Conservation (phyloP, 2,329 filamentous ascomycete genomes). For the Colletotrichum godetiae region DNA sequence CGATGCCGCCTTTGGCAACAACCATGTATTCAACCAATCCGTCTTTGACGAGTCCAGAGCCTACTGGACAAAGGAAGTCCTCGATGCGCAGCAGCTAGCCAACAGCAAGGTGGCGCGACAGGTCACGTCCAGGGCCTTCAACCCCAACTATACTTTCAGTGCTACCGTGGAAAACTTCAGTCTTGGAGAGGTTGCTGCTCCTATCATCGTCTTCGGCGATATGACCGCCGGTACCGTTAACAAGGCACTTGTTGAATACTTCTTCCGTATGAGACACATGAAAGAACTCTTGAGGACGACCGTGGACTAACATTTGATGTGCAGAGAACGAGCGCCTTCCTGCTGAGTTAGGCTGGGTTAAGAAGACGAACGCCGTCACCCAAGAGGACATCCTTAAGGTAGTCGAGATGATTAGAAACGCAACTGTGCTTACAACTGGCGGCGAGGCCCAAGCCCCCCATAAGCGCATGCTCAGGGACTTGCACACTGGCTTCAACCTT, state of each 20-base stretch:
- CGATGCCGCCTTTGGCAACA: conserved; percentile 62
- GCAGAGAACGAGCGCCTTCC: conserved; percentile 32
- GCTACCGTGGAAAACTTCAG: conserved; percentile 55
- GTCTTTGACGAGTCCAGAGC: conserved; percentile 57
- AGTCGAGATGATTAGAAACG: conserved; percentile 19
- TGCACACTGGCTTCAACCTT: conserved; percentile 12
- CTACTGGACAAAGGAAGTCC: conserved; percentile 57
- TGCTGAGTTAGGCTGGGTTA: conserved; percentile 28
- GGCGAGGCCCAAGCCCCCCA: background rate
- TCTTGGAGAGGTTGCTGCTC: conserved; percentile 61
- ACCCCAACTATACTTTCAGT: conserved; percentile 61
- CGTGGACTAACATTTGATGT: background rate
- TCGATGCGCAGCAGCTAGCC: conserved; percentile 55
- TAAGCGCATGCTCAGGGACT: background rate
- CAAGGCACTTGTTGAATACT: conserved; percentile 53
- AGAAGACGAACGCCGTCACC: background rate
- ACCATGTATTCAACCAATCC: conserved; percentile 62
- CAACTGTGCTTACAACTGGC: conserved; percentile 9
- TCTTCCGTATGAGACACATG: conserved; percentile 53
- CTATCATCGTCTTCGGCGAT: conserved; percentile 62
- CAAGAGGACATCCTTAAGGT: conserved; percentile 20
- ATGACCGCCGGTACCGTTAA: conserved; percentile 50
- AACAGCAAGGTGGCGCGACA: conserved; percentile 58
- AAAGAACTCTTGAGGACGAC: background rate
- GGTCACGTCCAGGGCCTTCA: conserved; percentile 55